Evolutionary conservation across 2,329 filamentous ascomycete species (phyloP), one percentile per base, ranked within the genome.

Genomic region (Cercospora brassicicola): DNA sequence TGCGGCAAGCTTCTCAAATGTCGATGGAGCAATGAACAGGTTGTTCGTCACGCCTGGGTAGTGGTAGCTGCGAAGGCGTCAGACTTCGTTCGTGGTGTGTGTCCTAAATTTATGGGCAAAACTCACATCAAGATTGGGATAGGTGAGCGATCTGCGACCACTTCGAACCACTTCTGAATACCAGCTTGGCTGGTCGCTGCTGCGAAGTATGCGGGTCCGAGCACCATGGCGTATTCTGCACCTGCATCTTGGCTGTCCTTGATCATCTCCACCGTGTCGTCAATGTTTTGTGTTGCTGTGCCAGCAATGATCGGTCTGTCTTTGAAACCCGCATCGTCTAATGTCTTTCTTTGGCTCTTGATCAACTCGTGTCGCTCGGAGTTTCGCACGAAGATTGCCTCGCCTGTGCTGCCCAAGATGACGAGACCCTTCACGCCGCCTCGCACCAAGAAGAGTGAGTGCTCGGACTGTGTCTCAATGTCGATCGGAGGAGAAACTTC

Each of bases 11-110:
- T 80, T 79, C 73, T 81, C 86, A 74, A 87, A 88, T 0, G 87
- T 88, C 8, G 85, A 81, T 1, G 88, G 86, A 0, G 83, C 80
- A 67, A 90, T 82, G 72, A 84, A 83, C 73, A 90, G 81, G 73
- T 87, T 86, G 81, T 90, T 91, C 9, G 88, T 88, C 23, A 91
- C 88, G 62, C 86, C 88, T 0, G 89, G 88, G 78, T 89, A 89
- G 78, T 89, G 85, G 77, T 89, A 89, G 66, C 85, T 87, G 66
- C 18, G 23, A 4, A 23, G 45, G 55, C 33, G 64, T 65, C 68
- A 67, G 60, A 18, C 45, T 33, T 48, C 18, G 15, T 36, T 23
- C 30, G n/a, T 36, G 13, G 9, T 48, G 26, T n/a, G 20, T 39
- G 30, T 23, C 31, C 28, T 45, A 15, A 23, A 10, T 8, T 51